Percentiles rank a stretch among this genome's conserved stretches.
phyloP scores from a whole-genome alignment of 2,329 filamentous ascomycete genomes.

The Penicillium verrucosum region DNA sequence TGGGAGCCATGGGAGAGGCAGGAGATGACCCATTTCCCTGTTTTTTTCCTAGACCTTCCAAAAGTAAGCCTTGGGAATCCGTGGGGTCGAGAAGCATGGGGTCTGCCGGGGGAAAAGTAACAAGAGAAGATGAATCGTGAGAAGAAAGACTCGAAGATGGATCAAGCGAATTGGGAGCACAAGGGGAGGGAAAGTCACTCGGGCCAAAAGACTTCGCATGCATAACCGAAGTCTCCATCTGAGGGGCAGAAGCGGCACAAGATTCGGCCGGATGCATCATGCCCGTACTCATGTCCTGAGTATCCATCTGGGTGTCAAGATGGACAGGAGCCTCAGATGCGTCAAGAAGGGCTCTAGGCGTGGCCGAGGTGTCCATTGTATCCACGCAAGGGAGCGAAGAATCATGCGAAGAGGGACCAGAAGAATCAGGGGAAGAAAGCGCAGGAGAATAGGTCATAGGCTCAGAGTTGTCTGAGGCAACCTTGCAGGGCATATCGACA shows the following conservation, averaged over 20 bases:
- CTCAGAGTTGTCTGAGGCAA: background rate
- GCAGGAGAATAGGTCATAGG: background rate
- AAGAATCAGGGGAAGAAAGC: background rate
- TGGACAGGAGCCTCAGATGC: background rate
- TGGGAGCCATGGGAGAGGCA: constrained; percentile 20
- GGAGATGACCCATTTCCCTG: constrained; percentile 15
- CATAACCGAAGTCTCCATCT: background rate
- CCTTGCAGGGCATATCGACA: background rate
- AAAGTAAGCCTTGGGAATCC: constrained; percentile 22
- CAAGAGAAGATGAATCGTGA: background rate
- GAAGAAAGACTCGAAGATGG: background rate
- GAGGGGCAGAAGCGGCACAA: background rate
- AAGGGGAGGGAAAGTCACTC: background rate
- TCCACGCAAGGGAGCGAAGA: constrained; percentile 7
- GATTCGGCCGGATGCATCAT: background rate
- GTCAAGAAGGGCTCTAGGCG: background rate
- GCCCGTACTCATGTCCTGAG: background rate
- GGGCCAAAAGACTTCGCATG: background rate
- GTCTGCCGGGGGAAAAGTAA: constrained; percentile 9
- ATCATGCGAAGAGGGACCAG: constrained; percentile 10
- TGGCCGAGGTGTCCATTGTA: background rate
- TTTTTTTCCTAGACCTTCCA: constrained; percentile 22
- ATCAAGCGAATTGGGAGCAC: background rate
- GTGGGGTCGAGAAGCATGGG: constrained; percentile 12
- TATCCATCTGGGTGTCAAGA: background rate